phyloP scores from a whole-genome alignment of 768 basidiomycete species.

The Pulveroboletus sp. region DNA sequence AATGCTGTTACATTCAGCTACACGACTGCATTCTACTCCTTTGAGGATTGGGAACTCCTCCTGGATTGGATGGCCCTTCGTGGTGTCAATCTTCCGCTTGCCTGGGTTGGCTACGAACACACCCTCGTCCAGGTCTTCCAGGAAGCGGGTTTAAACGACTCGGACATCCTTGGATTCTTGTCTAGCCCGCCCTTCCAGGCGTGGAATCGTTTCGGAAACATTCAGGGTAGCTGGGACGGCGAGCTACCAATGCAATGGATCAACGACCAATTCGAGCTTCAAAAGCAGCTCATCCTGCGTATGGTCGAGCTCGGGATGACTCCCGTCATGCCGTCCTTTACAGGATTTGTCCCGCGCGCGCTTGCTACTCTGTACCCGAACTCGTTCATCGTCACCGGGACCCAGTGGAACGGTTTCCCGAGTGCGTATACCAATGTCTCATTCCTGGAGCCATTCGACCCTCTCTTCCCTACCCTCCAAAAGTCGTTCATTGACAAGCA shows the following conservation, averaged over 20 bases:
- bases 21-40: slow-evolving; percentile 39
- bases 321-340: slow-evolving; percentile 40
- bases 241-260: slow-evolving; percentile 37
- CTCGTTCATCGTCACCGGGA: slow-evolving; percentile 34
- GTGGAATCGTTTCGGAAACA: slow-evolving; percentile 44
- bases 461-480: slow-evolving; percentile 36
- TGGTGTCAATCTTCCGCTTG: slow-evolving; percentile 41
- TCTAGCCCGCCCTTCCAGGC: slow-evolving; percentile 41
- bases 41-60: slow-evolving; percentile 38
- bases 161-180: slow-evolving; percentile 34
- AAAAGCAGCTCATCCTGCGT: slow-evolving; percentile 35
- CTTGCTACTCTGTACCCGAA: slow-evolving; percentile 31
- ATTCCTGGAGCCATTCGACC: slow-evolving; percentile 41
- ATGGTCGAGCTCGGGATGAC: slow-evolving; percentile 44
- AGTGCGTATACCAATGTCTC: slow-evolving; percentile 33
- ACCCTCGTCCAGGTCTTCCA: too few relatives aligned
- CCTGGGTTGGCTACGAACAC: too few relatives aligned
- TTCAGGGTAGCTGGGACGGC: slow-evolving; percentile 40
- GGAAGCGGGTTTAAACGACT: slow-evolving; percentile 32
- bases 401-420: slow-evolving; percentile 36
- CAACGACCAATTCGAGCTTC: slow-evolving; percentile 35
- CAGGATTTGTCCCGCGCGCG: slow-evolving; percentile 39
- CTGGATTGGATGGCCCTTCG: slow-evolving; percentile 42
- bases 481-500: slow-evolving; percentile 39
- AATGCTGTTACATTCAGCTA: slow-evolving; percentile 44